These are phyloP conservation scores for Entophlyctis luteolus DNA, from an alignment of 192 early-diverging fungal genomes.

Conservation along the genomic window DNA sequence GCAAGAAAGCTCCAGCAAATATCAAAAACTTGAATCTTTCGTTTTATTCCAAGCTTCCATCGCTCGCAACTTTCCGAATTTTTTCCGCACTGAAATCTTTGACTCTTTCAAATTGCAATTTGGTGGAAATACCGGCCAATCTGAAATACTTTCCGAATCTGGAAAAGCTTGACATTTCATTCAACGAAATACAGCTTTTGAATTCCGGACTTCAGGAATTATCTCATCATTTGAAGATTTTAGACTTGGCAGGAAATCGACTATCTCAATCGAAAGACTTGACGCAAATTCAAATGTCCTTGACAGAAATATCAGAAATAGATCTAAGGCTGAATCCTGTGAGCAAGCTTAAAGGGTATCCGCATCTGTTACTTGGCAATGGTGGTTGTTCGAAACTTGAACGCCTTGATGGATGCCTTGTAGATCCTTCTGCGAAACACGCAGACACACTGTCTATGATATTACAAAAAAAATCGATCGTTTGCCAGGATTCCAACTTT, in stretches of 20 bases:
- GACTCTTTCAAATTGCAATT: conserved; percentile 28
- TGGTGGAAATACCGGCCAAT: conserved; percentile 31
- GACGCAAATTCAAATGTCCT: not conserved
- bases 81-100: conserved; percentile 20
- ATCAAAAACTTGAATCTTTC: conserved; percentile 31
- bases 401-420: conserved; percentile 8
- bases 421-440: conserved; percentile 3
- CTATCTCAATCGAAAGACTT: conserved; percentile 15
- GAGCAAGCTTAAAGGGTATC: conserved; percentile 38
- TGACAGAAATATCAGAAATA: conserved; percentile 17
- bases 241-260: conserved; percentile 39
- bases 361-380: not conserved
- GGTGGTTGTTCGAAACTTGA: not conserved
- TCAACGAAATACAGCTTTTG: conserved; percentile 36
- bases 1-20: conserved; percentile 13
- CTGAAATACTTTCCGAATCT: conserved; percentile 34
- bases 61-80: conserved; percentile 22
- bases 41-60: not conserved
- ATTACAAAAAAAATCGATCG: not conserved
- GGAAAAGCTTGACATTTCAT: conserved; percentile 45
- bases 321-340: conserved; percentile 49
- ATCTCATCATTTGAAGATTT: conserved; percentile 9
- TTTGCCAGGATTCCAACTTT: not conserved
- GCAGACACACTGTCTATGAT: conserved; percentile 8
- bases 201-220: not conserved